Evolutionary conservation across 257 asterid genomes (phyloP).

Genomic region (Solanum ossicruentum): DNA sequence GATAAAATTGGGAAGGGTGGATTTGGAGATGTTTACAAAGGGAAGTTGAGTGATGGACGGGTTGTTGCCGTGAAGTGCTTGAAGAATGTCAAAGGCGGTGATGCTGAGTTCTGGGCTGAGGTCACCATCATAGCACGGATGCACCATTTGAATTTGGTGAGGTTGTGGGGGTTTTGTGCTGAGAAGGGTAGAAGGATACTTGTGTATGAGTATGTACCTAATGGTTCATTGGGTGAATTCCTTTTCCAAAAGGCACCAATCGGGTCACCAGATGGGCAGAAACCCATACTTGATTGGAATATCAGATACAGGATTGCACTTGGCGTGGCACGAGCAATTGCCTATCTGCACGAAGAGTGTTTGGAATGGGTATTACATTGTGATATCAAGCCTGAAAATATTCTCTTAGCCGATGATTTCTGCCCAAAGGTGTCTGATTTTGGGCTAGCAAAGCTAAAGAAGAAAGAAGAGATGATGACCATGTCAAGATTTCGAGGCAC

Average conservation of each 20-base stretch:
- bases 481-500: constrained; percentile 64
- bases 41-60: constrained; percentile 61
- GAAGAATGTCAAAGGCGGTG: constrained; percentile 48
- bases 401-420: constrained; percentile 70
- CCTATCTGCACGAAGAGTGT: constrained; percentile 86
- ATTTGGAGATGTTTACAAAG: constrained; percentile 61
- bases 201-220: constrained; percentile 68
- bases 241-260: constrained; percentile 36
- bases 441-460: constrained; percentile 71
- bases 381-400: constrained; percentile 88
- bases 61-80: constrained; percentile 67
- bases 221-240: constrained; percentile 65
- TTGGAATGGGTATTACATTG: constrained; percentile 88
- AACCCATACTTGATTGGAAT: constrained; percentile 63
- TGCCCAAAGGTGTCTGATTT: constrained; percentile 92
- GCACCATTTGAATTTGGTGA: constrained; percentile 85
- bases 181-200: constrained; percentile 56
- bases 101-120: constrained; percentile 83
- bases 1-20: constrained; percentile 69
- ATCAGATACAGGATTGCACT: constrained; percentile 65
- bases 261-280: constrained; percentile 6
- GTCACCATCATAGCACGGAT: constrained; percentile 75
- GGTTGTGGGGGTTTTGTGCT: constrained; percentile 91
- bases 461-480: constrained; percentile 58
- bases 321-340: constrained; percentile 88